Percentiles rank a stretch among this genome's conserved stretches.
Evolutionary conservation across 1,139 yeast species (phyloP).

Genomic region (Sugiyamaella xylanicola): DNA sequence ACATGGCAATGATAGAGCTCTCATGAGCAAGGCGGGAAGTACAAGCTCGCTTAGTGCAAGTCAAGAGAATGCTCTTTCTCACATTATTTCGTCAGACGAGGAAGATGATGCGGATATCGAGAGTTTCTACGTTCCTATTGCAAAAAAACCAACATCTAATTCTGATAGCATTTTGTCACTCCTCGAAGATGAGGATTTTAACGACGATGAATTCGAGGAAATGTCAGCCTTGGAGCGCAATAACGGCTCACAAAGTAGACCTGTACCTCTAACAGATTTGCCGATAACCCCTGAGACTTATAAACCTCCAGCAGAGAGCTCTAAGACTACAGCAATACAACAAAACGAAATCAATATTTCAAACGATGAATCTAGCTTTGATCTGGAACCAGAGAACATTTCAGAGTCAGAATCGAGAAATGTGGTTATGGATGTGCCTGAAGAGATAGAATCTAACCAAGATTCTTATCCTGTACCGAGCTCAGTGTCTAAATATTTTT

Average conservation of each 20-base stretch:
- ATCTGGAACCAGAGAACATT: too few species aligned
- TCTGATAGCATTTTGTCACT: background rate
- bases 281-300: background rate
- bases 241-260: background rate
- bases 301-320: too few species aligned
- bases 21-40: background rate
- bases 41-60: background rate
- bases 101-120: conserved; percentile 9
- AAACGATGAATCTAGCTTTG: too few species aligned
- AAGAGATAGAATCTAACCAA: background rate
- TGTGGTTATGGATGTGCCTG: background rate
- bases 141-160: background rate
- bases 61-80: conserved; percentile 7
- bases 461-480: background rate
- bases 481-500: background rate
- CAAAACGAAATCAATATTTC: too few species aligned
- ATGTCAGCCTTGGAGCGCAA: background rate
- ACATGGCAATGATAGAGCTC: background rate
- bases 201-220: conserved; percentile 9
- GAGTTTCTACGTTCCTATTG: background rate
- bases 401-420: too few species aligned
- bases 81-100: conserved; percentile 7
- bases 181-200: conserved; percentile 3
- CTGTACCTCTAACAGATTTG: background rate
- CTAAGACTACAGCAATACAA: too few species aligned